These are phyloP conservation scores for Boletus tylopilopsis DNA, from an alignment of 768 basidiomycete species.

Conservation along the genomic window DNA sequence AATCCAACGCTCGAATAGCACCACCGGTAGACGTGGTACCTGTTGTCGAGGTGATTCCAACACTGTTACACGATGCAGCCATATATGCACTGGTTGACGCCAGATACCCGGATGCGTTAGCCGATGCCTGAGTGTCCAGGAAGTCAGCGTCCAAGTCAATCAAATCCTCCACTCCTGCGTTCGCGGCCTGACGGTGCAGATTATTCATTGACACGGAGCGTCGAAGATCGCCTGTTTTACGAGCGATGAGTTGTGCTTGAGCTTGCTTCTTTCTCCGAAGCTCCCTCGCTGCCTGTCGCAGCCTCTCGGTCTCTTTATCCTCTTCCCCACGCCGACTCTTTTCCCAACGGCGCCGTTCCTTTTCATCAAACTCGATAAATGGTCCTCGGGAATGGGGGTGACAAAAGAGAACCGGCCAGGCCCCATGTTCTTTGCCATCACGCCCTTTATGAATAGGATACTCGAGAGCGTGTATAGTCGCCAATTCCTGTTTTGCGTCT, in stretches of 20 bases:
- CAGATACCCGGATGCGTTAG: constrained; percentile 68
- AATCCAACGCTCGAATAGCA: constrained; percentile 41
- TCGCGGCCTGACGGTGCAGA: constrained; percentile 52
- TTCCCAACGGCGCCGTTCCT: constrained; percentile 66
- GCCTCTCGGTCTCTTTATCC: constrained; percentile 33
- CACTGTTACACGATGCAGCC: constrained; percentile 95
- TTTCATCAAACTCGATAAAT: constrained; percentile 72
- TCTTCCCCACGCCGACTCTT: constrained; percentile 42
- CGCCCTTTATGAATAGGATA: constrained; percentile 57
- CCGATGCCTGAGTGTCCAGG: constrained; percentile 43
- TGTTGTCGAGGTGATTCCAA: constrained; percentile 85
- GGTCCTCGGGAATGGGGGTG: constrained; percentile 72
- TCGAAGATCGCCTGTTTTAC: constrained; percentile 53
- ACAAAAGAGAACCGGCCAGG: constrained; percentile 84
- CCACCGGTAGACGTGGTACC: constrained; percentile 74
- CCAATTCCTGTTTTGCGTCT: constrained; percentile 77
- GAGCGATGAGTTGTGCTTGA: constrained; percentile 26
- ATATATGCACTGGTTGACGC: constrained; percentile 62
- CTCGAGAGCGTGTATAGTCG: constrained; percentile 82
- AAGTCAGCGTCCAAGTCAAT: constrained; percentile 41
- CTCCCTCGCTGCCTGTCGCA: constrained; percentile 23
- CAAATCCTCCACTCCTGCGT: constrained; percentile 38
- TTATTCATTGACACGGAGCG: constrained; percentile 75
- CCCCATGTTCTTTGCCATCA: constrained; percentile 49
- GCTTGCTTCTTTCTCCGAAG: constrained; percentile 29